phyloP scores from a whole-genome alignment of 306 rosid species.

The Quercus bicolor region DNA sequence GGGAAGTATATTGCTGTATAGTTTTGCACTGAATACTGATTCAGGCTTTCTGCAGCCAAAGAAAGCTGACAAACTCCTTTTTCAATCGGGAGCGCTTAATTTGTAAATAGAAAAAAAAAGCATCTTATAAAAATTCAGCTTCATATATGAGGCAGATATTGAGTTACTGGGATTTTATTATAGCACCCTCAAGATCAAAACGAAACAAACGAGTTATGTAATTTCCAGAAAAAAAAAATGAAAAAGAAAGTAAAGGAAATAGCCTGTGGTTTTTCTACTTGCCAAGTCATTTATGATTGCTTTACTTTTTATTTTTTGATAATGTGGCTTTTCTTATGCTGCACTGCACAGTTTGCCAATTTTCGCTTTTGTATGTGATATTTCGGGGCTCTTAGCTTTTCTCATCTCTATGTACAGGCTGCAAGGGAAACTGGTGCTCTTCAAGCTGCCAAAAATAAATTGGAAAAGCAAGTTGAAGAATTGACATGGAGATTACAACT shows the following conservation, averaged over 20 bases:
- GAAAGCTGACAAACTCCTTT: not conserved
- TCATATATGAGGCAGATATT: not conserved
- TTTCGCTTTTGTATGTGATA: not conserved
- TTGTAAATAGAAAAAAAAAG: not conserved
- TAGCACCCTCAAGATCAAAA: not conserved
- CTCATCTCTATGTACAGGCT: constrained; percentile 50
- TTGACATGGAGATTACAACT: constrained; percentile 90
- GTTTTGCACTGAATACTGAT: not conserved
- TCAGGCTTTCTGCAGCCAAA: not conserved
- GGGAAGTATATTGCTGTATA: not conserved
- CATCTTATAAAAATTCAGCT: not conserved
- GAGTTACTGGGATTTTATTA: not conserved
- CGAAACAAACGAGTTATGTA: no score
- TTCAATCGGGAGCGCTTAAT: not conserved
- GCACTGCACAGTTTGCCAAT: not conserved
- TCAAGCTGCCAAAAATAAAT: constrained; percentile 99
- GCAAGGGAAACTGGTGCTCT: constrained; percentile 99
- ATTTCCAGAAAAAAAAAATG: no score
- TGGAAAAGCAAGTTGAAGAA: constrained; percentile 98
- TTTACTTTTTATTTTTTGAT: not conserved
- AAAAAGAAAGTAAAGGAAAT: no score
- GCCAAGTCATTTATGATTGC: not conserved
- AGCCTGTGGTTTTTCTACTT: not conserved
- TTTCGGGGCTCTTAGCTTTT: not conserved
- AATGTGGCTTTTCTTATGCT: not conserved